Conservation (phyloP, 768 basidiomycete genomes). For the Tricholoma flavovirens region DNA sequence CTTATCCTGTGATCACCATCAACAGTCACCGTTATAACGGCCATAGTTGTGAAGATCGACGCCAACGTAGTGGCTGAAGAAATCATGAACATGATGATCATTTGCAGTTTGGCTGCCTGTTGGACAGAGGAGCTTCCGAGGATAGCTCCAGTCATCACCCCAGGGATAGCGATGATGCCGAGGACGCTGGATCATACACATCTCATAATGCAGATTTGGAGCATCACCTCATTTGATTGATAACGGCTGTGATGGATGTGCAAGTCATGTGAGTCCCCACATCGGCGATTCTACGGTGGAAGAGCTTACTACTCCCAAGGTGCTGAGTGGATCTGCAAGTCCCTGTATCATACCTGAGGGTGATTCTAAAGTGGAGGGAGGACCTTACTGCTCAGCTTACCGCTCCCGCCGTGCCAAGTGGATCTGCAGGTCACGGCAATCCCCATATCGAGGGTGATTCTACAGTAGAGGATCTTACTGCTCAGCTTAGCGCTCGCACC, state of each 20-base stretch:
- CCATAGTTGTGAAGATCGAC: conserved; percentile 56
- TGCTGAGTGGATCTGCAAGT: not conserved
- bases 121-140: conserved; percentile 80
- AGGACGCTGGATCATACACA: conserved; percentile 43
- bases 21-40: conserved; percentile 56
- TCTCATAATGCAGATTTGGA: not conserved
- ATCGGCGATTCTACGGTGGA: too few relatives aligned
- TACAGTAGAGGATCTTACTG: too few relatives aligned
- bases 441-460: too few relatives aligned
- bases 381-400: too few relatives aligned
- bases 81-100: conserved; percentile 95
- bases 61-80: conserved; percentile 70
- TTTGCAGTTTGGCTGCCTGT: conserved; percentile 82
- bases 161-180: conserved; percentile 72
- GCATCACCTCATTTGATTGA: conserved; percentile 77
- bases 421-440: too few relatives aligned
- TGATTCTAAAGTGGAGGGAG: too few relatives aligned
- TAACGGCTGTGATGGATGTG: conserved; percentile 51
- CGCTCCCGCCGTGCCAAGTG: too few relatives aligned
- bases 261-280: not conserved
- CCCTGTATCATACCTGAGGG: too few relatives aligned
- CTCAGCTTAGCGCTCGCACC: too few relatives aligned
- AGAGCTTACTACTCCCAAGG: too few relatives aligned
- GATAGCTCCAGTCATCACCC: conserved; percentile 92
- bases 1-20: conserved; percentile 65